Conservation (phyloP, 768 basidiomycete species). For the Calocybe cyanea region DNA sequence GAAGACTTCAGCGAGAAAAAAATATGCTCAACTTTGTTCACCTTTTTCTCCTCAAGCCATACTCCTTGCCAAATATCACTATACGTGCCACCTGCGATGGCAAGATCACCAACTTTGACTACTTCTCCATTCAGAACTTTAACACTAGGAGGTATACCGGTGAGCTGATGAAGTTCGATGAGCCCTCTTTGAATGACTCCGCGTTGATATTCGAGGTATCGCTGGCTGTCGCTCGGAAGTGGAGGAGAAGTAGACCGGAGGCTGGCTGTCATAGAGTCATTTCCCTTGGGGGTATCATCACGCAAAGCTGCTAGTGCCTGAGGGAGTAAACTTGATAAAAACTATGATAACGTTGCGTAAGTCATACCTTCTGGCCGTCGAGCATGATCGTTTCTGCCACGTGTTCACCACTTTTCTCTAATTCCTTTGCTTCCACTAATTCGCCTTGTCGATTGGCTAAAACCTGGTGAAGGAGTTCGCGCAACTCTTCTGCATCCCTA, state of each 20-base stretch:
- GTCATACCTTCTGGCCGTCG: conserved; percentile 45
- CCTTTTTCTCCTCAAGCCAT: conserved; percentile 55
- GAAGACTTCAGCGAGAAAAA: background rate
- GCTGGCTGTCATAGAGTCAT: conserved; percentile 6
- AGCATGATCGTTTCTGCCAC: conserved; percentile 48
- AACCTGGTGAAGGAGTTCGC: conserved; percentile 36
- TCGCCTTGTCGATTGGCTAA: conserved; percentile 32
- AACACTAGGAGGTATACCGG: conserved; percentile 51
- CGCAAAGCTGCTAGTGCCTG: conserved; percentile 29
- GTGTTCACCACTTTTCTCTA: conserved; percentile 36
- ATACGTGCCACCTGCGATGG: conserved; percentile 48
- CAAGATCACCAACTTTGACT: conserved; percentile 29
- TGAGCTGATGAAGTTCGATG: conserved; percentile 42
- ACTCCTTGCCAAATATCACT: conserved; percentile 52
- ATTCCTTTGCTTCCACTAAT: conserved; percentile 31
- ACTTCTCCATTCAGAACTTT: conserved; percentile 54
- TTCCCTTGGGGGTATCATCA: conserved; percentile 8
- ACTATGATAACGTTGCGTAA: background rate
- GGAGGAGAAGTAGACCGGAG: conserved; percentile 18
- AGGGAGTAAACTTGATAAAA: conserved; percentile 1
- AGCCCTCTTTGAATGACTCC: conserved; percentile 44
- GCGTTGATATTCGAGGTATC: conserved; percentile 39
- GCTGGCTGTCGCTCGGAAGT: conserved; percentile 23
- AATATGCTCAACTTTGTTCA: conserved; percentile 12
- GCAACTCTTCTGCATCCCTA: conserved; percentile 29